Conservation (phyloP, 352 stramenopile species). For the Paralagenidium karlingii region DNA sequence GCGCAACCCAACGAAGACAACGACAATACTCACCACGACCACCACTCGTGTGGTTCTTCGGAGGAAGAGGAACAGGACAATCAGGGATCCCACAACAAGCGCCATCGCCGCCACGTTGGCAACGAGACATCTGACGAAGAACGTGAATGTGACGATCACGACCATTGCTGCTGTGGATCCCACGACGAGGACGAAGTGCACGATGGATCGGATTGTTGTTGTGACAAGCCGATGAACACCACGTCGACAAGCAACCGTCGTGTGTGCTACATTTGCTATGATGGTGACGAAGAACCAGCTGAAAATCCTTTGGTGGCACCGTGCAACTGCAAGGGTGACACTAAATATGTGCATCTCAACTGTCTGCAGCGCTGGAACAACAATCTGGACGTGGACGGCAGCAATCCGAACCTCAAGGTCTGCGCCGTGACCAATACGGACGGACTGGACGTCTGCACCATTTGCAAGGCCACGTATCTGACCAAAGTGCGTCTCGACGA, state of each 20-base stretch:
- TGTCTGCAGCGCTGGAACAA: slow-evolving; percentile 90
- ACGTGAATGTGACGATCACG: slow-evolving; percentile 5
- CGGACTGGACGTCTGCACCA: slow-evolving; percentile 79
- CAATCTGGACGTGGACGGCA: slow-evolving; percentile 64
- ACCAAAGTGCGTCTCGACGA: slow-evolving; percentile 81
- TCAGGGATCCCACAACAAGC: too few species aligned
- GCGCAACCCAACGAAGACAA: slow-evolving; percentile 29
- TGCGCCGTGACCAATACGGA: slow-evolving; percentile 85
- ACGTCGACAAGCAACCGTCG: slow-evolving; percentile 26
- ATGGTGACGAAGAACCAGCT: slow-evolving; percentile 74
- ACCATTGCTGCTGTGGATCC: slow-evolving; percentile 1
- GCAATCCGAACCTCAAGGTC: slow-evolving; percentile 77
- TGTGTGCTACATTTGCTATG: slow-evolving; percentile 92
- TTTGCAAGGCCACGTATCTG: slow-evolving; percentile 87
- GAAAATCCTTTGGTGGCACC: slow-evolving; percentile 83
- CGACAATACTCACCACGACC: too few species aligned
- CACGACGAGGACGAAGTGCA: slow-evolving; percentile 7
- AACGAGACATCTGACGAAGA: slow-evolving; percentile 7
- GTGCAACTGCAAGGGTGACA: slow-evolving; percentile 87
- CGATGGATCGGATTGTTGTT: neutral
- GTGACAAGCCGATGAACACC: neutral
- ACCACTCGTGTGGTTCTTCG: too few species aligned
- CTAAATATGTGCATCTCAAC: slow-evolving; percentile 87
- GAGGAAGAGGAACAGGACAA: slow-evolving; percentile 34
- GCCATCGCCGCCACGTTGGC: neutral